Evolutionary conservation across 192 early-diverging fungal species (phyloP), one percentile per base, ranked within the genome.

Genomic region (Diversispora epigaea): DNA sequence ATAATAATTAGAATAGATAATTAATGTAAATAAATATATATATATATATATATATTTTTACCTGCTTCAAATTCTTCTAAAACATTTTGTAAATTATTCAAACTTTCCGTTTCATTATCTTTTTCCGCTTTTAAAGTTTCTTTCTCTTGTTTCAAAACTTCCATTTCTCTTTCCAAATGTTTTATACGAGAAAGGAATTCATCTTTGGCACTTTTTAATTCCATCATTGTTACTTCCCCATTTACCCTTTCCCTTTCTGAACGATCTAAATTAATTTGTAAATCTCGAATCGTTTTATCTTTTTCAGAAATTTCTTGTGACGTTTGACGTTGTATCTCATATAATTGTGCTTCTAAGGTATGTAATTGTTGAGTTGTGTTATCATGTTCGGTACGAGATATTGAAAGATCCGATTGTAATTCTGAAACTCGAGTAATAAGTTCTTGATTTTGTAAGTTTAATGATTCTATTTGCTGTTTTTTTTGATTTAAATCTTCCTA

Each of bases 21-120:
- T n/a, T n/a, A n/a, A n/a, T n/a, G n/a, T n/a, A n/a, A n/a, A n/a
- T n/a, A n/a, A n/a, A n/a, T n/a, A n/a, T n/a, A n/a, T n/a, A n/a
- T 32, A n/a, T n/a, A 46, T 67, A 39, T 17, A 3, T 40, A 56
- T 4, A 15, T 39, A 15, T 52, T 22, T 81, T 87, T 87, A 83
- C 90, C 85, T 32, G 86, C 86, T 79, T 98, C 94, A 78, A 98
- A 94, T 77, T 92, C 89, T 81, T 94, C 91, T 62, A 98, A 82
- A 15, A 96, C 95, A 41, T 84, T 74, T 73, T 95, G 96, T 71
- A 98, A 83, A 74, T 98, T 98, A 12, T 75, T 76, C 52, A 92
- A 68, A 74, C 89, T 89, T 21, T 83, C 76, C 40, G 80, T 75
- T 70, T 93, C 88, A 10, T 82, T 82, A 56, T 89, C 87, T 15